Evolutionary conservation across 108 stramenopile species (phyloP), one percentile per base, ranked within the genome.

Genomic region (Conticribra guillardii): DNA sequence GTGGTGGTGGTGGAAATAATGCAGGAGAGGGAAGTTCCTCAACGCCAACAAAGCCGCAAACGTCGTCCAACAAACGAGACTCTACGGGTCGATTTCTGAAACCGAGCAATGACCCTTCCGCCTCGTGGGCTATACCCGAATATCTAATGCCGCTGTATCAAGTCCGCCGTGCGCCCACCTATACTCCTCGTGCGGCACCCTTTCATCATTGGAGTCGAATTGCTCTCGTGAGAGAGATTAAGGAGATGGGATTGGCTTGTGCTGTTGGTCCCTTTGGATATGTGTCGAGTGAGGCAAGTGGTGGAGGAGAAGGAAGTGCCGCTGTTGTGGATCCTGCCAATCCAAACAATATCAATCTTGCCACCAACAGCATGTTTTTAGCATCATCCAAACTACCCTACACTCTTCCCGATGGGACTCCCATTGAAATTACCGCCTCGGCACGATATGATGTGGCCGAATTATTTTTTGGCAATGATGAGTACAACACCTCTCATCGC

Each of bases 111-210:
- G 33, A 58, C 18, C 26, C 50, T n/a, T 21, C 55, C 26, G 31
- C 32, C 29, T 16, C 30, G 2, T 41, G 29, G 15, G 23, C 71
- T 41, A 69, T 76, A 30, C 65, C 71, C 18, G 67, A 79, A 28
- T 78, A 80, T 24, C 59, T 92, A 21, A 82, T 84, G 79, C 89
- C 92, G 3, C 49, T 87, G 27, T 93, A 90, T 78, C 92, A 90
- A 61, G 87, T 90, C 0, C 72, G 77, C n/a, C 45, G 72, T 29
- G 69, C 80, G 63, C 53, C 78, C 49, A 29, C 2, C 3, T 65
- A 74, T 31, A 57, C 56, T 54, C 19, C 80, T 34, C 46, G 79
- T 22, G 18, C 27, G 11, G 71, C 69, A n/a, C 55, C 57, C 14
- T 88, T 89, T 74, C 90, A 88, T 64, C 68, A 76, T 18, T 64